Evolutionary conservation across 1,139 yeast genomes (phyloP).

Genomic region (Taphrina flavorubra): DNA sequence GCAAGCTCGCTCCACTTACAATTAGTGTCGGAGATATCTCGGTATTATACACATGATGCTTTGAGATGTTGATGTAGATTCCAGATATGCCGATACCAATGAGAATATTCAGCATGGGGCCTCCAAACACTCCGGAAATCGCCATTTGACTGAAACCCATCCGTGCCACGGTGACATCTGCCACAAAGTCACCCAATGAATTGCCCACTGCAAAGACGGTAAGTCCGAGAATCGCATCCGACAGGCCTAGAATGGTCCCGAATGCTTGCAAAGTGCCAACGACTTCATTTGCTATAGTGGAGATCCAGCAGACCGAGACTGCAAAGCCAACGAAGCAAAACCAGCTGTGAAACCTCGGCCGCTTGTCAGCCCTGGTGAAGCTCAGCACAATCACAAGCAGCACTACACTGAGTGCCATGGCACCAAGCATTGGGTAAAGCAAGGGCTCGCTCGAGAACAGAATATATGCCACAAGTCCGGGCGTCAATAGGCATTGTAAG

Average conservation of each 20-base stretch:
- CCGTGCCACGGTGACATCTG: constrained; percentile 79
- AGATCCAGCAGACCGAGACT: constrained; percentile 72
- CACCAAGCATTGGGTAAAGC: constrained; percentile 24
- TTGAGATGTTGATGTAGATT: constrained; percentile 49
- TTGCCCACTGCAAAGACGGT: constrained; percentile 93
- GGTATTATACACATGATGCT: constrained; percentile 50
- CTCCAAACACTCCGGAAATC: constrained; percentile 91
- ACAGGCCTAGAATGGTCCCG: constrained; percentile 65
- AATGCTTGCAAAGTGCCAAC: constrained; percentile 70
- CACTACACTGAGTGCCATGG: constrained; percentile 37
- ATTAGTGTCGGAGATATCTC: constrained; percentile 58
- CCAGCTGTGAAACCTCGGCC: constrained; percentile 42
- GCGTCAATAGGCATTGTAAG: constrained; percentile 49
- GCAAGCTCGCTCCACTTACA: constrained; percentile 60
- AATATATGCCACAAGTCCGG: constrained; percentile 46
- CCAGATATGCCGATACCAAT: constrained; percentile 74
- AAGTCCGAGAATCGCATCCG: constrained; percentile 80
- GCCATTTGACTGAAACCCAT: constrained; percentile 95
- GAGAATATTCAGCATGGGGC: constrained; percentile 73
- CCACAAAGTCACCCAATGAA: constrained; percentile 84
- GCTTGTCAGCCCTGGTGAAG: constrained; percentile 42
- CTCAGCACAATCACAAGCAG: constrained; percentile 31
- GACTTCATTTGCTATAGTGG: constrained; percentile 76
- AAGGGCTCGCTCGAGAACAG: constrained; percentile 38
- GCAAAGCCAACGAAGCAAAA: constrained; percentile 62